These are phyloP conservation scores for Wickerhamiella spandovensis DNA, from an alignment of 805 yeast genomes.

Conservation along the genomic window DNA sequence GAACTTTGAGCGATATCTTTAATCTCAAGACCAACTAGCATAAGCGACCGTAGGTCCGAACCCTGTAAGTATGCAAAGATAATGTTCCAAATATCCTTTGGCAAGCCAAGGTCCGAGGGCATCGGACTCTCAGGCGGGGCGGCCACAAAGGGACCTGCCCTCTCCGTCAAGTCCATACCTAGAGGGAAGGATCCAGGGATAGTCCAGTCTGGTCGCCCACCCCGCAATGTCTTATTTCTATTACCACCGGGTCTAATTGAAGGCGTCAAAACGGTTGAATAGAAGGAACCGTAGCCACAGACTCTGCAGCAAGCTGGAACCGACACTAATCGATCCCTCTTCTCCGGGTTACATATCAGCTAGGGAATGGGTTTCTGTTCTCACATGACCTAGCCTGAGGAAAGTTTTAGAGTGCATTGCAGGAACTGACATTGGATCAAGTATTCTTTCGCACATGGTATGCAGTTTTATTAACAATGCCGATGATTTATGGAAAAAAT, in stretches of 20 bases:
- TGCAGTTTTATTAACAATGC: too few relatives aligned
- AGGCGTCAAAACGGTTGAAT: neutral
- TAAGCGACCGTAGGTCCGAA: conserved; percentile 8
- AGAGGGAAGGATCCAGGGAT: neutral
- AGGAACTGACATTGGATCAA: too few relatives aligned
- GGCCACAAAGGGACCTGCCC: neutral
- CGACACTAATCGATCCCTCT: neutral
- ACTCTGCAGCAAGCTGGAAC: neutral
- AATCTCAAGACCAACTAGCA: conserved; percentile 8
- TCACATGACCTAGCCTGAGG: too few relatives aligned
- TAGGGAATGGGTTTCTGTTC: too few relatives aligned
- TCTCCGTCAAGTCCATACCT: neutral
- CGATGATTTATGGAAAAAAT: too few relatives aligned
- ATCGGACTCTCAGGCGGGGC: neutral
- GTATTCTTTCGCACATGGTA: too few relatives aligned
- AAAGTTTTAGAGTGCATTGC: too few relatives aligned
- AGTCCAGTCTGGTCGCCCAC: neutral
- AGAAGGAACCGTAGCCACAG: neutral
- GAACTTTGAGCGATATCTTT: conserved; percentile 6
- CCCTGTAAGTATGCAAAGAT: conserved; percentile 7
- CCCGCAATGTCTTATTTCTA: neutral
- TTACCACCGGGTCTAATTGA: neutral
- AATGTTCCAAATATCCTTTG: conserved; percentile 9
- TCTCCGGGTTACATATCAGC: neutral
- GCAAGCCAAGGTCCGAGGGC: conserved; percentile 2